phyloP scores from a whole-genome alignment of 805 yeast species.

The Kazachstania martiniae region DNA sequence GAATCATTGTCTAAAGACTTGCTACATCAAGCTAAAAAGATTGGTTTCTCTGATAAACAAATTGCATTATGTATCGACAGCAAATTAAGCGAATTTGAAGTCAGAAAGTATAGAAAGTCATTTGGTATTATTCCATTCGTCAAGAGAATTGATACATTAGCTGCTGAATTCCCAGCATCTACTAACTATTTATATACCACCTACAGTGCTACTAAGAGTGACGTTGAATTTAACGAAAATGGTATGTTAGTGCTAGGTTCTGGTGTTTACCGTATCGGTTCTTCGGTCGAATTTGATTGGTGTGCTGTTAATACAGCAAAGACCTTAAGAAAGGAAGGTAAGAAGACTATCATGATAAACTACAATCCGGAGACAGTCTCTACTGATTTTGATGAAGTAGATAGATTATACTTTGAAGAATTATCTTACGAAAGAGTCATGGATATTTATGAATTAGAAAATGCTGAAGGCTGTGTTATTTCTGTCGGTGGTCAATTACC shows the following conservation, averaged over 20 bases:
- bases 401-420: constrained; percentile 92
- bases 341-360: constrained; percentile 90
- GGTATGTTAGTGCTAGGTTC: constrained; percentile 96
- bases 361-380: constrained; percentile 98
- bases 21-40: constrained; percentile 71
- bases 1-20: constrained; percentile 54
- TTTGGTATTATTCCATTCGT: constrained; percentile 82
- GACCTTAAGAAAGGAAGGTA: constrained; percentile 78
- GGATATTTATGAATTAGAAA: constrained; percentile 93
- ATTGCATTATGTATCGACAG: constrained; percentile 68
- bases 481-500: constrained; percentile 98
- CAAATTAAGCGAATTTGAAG: constrained; percentile 51
- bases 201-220: constrained; percentile 83
- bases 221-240: constrained; percentile 78
- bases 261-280: constrained; percentile 97
- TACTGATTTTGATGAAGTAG: constrained; percentile 97
- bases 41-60: constrained; percentile 93
- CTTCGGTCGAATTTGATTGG: constrained; percentile 98
- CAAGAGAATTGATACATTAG: constrained; percentile 95
- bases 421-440: constrained; percentile 89
- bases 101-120: constrained; percentile 70
- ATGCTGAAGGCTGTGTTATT: constrained; percentile 83
- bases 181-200: constrained; percentile 93
- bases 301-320: constrained; percentile 97
- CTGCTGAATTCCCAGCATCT: constrained; percentile 96